Evolutionary conservation across 1,139 yeast genomes (phyloP).

Genomic region (Geotrichum europaeum): DNA sequence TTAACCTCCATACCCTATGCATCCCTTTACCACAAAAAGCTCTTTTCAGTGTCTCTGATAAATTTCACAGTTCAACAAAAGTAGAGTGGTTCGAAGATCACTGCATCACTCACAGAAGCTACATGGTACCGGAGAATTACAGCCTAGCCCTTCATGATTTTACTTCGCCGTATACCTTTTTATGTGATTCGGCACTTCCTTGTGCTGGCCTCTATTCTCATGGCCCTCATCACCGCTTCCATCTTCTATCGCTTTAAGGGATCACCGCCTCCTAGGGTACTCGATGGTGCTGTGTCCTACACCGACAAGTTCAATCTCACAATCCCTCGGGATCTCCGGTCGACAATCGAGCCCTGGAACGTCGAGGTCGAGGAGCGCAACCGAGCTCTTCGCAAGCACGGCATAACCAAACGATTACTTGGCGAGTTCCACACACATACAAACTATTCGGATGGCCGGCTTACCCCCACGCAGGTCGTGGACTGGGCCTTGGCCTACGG

Average conservation of each 20-base stretch:
- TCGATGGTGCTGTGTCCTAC: slow-evolving; percentile 18
- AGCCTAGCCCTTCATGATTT: neutral
- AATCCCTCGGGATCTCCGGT: slow-evolving; percentile 19
- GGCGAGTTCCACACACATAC: slow-evolving; percentile 27
- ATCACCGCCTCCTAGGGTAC: slow-evolving; percentile 2
- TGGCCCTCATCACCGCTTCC: slow-evolving; percentile 17
- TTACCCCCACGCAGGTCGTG: slow-evolving; percentile 25
- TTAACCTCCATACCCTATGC: neutral
- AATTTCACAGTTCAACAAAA: neutral
- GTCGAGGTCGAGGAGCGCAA: neutral
- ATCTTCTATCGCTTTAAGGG: slow-evolving; percentile 14
- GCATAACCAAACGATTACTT: neutral
- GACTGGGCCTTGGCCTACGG: slow-evolving; percentile 30
- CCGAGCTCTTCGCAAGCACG: neutral
- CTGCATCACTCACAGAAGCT: neutral
- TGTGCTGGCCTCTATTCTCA: slow-evolving; percentile 3
- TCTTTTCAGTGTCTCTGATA: no score
- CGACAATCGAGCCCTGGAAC: slow-evolving; percentile 21
- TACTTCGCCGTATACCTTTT: neutral
- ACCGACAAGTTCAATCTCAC: slow-evolving; percentile 20
- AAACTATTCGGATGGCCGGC: slow-evolving; percentile 25
- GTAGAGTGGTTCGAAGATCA: neutral
- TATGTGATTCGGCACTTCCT: slow-evolving; percentile 2
- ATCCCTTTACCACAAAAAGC: neutral
- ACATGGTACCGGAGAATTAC: neutral